These are phyloP conservation scores for Raffaelea albimanens DNA, from an alignment of 2,329 filamentous ascomycete genomes.

Conservation along the genomic window DNA sequence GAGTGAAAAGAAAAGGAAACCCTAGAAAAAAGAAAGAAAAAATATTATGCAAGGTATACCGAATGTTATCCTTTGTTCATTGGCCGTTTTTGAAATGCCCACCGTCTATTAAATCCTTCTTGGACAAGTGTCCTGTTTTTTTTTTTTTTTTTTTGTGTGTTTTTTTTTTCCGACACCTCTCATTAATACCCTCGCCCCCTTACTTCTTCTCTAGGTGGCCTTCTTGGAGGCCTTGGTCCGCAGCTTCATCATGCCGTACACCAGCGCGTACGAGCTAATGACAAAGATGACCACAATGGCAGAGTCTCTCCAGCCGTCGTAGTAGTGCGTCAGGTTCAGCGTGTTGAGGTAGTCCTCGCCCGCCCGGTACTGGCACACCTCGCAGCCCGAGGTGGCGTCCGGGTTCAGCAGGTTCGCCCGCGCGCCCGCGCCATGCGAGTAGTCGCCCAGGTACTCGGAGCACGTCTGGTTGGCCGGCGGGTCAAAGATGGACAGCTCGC, in stretches of 20 bases:
- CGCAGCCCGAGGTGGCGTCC: constrained; percentile 42
- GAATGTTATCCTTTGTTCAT: too few relatives aligned
- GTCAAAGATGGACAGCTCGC: constrained; percentile 34
- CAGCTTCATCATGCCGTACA: constrained; percentile 36
- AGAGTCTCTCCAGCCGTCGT: constrained; percentile 57
- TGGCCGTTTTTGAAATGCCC: too few relatives aligned
- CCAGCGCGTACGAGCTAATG: constrained; percentile 39
- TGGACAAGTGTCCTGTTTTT: too few relatives aligned
- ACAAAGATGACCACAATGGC: constrained; percentile 48
- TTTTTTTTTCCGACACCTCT: too few relatives aligned
- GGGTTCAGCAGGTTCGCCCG: constrained; percentile 50
- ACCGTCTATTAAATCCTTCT: too few relatives aligned
- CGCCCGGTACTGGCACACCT: constrained; percentile 48
- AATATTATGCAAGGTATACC: too few relatives aligned
- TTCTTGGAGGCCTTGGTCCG: constrained; percentile 37
- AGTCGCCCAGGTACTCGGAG: background rate
- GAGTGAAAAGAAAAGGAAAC: too few relatives aligned
- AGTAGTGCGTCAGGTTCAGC: constrained; percentile 50
- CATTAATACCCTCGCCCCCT: too few relatives aligned
- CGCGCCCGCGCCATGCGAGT: background rate
- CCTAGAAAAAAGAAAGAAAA: too few relatives aligned
- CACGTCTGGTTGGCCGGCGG: constrained; percentile 49
- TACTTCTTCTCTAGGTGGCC: constrained; percentile 20
- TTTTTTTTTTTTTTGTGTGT: too few relatives aligned
- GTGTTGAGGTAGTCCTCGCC: constrained; percentile 51